Evolutionary conservation across 352 stramenopile genomes (phyloP).

Genomic region (Sclerospora graminicola): DNA sequence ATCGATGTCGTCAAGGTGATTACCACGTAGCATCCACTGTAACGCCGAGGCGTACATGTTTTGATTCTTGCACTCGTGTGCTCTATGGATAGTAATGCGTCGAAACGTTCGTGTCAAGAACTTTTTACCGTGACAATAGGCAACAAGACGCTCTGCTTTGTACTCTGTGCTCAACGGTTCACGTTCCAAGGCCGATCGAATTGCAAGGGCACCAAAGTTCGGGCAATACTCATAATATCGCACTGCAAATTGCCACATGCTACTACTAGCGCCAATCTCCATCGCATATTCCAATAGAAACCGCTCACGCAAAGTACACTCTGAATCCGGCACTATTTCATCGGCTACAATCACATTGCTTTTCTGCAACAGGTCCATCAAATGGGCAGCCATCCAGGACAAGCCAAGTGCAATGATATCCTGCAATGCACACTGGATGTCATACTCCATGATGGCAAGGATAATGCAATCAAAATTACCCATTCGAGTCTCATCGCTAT

Average conservation of each 20-base stretch:
- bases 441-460: conserved; percentile 63
- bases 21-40: conserved; percentile 51
- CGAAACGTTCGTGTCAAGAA: conserved; percentile 24
- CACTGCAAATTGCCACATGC: conserved; percentile 56
- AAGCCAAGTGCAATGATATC: conserved; percentile 57
- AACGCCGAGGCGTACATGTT: conserved; percentile 38
- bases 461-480: conserved; percentile 79
- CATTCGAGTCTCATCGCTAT: conserved; percentile 33
- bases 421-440: conserved; percentile 57
- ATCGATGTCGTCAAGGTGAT: conserved; percentile 49
- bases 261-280: conserved; percentile 42
- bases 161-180: conserved; percentile 43
- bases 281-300: conserved; percentile 62
- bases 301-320: conserved; percentile 45
- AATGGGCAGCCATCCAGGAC: conserved; percentile 64
- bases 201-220: conserved; percentile 32
- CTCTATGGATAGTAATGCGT: conserved; percentile 29
- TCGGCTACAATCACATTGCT: conserved; percentile 32
- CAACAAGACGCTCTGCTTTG: conserved; percentile 47
- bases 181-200: conserved; percentile 29
- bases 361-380: conserved; percentile 53
- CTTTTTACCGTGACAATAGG: conserved; percentile 43
- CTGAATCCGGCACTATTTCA: conserved; percentile 31
- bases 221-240: conserved; percentile 58
- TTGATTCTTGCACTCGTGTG: conserved; percentile 26